phyloP scores from a whole-genome alignment of 1,284 basidiomycete species.

The Austroboletus novae-zelandiae region DNA sequence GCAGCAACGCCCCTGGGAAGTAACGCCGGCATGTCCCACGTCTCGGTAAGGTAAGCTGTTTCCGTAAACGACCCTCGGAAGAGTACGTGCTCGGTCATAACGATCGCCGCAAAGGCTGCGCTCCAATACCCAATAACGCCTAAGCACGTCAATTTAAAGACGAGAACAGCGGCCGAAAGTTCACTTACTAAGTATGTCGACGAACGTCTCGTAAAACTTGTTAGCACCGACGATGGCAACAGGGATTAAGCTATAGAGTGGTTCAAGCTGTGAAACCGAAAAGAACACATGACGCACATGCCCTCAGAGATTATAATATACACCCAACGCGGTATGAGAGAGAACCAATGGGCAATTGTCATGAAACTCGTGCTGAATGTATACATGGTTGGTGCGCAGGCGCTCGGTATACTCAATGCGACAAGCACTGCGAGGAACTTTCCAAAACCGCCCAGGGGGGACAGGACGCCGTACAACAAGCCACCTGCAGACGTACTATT shows the following conservation, averaged over 20 bases:
- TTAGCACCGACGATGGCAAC: slow-evolving; percentile 58
- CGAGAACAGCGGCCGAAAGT: background rate
- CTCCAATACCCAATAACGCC: slow-evolving; percentile 63
- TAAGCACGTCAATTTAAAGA: slow-evolving; percentile 14
- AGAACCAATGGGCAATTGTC: slow-evolving; percentile 49
- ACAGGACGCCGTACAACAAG: slow-evolving; percentile 55
- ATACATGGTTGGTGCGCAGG: slow-evolving; percentile 74
- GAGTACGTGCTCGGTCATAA: slow-evolving; percentile 56
- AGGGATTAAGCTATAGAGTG: slow-evolving; percentile 47
- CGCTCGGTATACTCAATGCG: slow-evolving; percentile 49
- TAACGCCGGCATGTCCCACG: slow-evolving; percentile 21
- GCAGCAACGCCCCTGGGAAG: slow-evolving; percentile 37
- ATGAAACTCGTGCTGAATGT: slow-evolving; percentile 73
- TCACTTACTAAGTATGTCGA: slow-evolving; percentile 50
- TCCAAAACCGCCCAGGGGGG: slow-evolving; percentile 55
- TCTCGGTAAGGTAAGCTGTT: slow-evolving; percentile 17
- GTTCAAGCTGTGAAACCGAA: background rate
- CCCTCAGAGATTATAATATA: slow-evolving; percentile 69
- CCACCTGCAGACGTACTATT: slow-evolving; percentile 54
- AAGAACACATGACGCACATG: slow-evolving; percentile 45
- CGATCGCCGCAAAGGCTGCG: slow-evolving; percentile 50
- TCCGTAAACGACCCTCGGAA: slow-evolving; percentile 45
- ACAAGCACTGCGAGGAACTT: slow-evolving; percentile 47
- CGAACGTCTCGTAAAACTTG: slow-evolving; percentile 56
- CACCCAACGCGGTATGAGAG: slow-evolving; percentile 68